Conservation (phyloP, 192 early-diverging fungal genomes). For the Linnemannia elongata region DNA sequence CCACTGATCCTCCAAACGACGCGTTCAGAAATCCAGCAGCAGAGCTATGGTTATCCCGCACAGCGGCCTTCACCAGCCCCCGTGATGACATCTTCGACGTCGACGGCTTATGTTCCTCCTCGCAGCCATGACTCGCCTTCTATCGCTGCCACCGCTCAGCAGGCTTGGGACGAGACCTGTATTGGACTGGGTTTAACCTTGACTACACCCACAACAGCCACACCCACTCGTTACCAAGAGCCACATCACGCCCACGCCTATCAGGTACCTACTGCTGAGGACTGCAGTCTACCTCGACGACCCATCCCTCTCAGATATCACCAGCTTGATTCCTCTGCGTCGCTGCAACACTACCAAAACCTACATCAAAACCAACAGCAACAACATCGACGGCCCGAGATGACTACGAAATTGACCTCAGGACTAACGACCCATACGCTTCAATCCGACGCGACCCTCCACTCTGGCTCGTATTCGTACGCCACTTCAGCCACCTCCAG, state of each 20-base stretch:
- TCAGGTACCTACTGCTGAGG: neutral
- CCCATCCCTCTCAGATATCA: slow-evolving; percentile 12
- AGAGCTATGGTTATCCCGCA: neutral
- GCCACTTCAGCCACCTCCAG: neutral
- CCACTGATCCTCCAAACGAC: slow-evolving; percentile 16
- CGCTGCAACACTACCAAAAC: neutral
- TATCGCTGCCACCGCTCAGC: neutral
- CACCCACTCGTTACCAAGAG: neutral
- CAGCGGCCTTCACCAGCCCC: neutral
- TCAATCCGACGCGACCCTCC: neutral
- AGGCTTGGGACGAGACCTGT: slow-evolving; percentile 22
- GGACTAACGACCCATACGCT: slow-evolving; percentile 6
- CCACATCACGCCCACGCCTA: neutral
- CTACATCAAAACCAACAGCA: neutral
- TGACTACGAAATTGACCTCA: slow-evolving; percentile 10
- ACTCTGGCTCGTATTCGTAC: neutral
- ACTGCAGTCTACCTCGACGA: neutral
- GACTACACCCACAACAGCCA: neutral
- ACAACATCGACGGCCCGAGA: neutral
- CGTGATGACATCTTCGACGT: neutral
- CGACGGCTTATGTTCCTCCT: no score
- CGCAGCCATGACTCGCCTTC: neutral
- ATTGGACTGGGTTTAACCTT: slow-evolving; percentile 34
- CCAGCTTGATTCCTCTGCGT: neutral
- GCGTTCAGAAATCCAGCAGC: neutral